Conservation (phyloP, 2,329 filamentous ascomycete genomes). For the Paracoccidioides lutzii region DNA sequence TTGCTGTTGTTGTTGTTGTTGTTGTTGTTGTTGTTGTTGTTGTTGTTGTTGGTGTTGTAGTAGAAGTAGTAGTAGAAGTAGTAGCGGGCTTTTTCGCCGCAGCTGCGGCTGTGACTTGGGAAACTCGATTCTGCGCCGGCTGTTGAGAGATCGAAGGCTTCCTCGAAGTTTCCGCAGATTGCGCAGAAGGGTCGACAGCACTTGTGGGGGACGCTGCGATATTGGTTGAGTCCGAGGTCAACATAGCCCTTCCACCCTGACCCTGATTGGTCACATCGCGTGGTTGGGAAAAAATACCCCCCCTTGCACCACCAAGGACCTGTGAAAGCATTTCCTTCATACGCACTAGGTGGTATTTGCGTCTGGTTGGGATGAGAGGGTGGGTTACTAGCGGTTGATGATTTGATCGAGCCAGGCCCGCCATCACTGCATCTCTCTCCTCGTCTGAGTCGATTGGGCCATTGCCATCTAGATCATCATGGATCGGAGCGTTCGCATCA, state of each 20-base stretch:
- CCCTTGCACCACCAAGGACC: constrained; percentile 40
- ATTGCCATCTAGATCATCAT: constrained; percentile 72
- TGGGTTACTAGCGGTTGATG: constrained; percentile 66
- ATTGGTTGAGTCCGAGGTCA: constrained; percentile 19
- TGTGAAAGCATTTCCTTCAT: constrained; percentile 52
- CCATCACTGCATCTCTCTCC: constrained; percentile 82
- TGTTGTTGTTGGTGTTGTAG: background rate
- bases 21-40: background rate
- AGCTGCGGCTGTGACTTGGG: constrained; percentile 15
- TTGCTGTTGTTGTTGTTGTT: constrained; percentile 8
- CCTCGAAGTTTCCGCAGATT: constrained; percentile 6
- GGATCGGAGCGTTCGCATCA: constrained; percentile 80
- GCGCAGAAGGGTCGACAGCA: constrained; percentile 13
- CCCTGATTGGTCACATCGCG: constrained; percentile 21
- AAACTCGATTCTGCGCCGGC: constrained; percentile 6
- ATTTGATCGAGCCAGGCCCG: constrained; percentile 52
- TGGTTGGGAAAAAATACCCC: constrained; percentile 30
- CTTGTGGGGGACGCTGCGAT: constrained; percentile 14
- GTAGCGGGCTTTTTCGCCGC: constrained; percentile 14
- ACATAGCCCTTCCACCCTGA: constrained; percentile 20
- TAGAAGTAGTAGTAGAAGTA: constrained; percentile 3
- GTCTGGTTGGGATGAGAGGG: constrained; percentile 35
- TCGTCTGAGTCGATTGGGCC: constrained; percentile 86
- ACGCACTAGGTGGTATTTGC: constrained; percentile 49
- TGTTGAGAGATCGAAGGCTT: constrained; percentile 10